These are phyloP conservation scores for Cladosporium sp. DNA, from an alignment of 2,329 filamentous ascomycete genomes.

Conservation along the genomic window DNA sequence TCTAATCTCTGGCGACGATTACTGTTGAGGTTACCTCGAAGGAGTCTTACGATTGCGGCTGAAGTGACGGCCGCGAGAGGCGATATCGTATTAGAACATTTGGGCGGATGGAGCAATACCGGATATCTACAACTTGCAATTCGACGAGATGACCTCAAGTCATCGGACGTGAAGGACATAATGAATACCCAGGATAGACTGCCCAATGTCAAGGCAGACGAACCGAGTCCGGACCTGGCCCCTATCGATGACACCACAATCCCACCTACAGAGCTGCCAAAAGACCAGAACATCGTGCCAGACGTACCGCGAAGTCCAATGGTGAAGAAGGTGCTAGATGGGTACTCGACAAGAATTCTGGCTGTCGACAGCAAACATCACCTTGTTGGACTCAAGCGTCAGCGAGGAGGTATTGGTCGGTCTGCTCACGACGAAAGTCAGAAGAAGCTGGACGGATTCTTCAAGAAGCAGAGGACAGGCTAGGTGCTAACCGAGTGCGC, in stretches of 20 bases:
- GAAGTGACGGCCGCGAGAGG: slow-evolving; percentile 37
- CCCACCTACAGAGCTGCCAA: not conserved
- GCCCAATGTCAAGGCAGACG: not conserved
- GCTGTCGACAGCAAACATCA: slow-evolving; percentile 68
- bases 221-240: not conserved
- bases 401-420: slow-evolving; percentile 76
- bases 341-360: slow-evolving; percentile 52
- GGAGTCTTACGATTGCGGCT: slow-evolving; percentile 42
- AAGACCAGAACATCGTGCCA: not conserved
- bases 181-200: not conserved
- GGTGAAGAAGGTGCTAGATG: slow-evolving; percentile 19
- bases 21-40: slow-evolving; percentile 50
- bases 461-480: slow-evolving; percentile 46
- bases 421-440: slow-evolving; percentile 71
- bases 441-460: slow-evolving; percentile 72
- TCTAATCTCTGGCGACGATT: slow-evolving; percentile 63
- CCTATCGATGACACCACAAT: not conserved
- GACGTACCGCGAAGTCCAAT: not conserved
- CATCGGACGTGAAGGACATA: not conserved
- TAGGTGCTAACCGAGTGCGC: not conserved
- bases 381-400: slow-evolving; percentile 69
- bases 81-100: slow-evolving; percentile 44
- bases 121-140: slow-evolving; percentile 51
- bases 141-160: not conserved
- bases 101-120: slow-evolving; percentile 63